phyloP scores from a whole-genome alignment of 2,329 filamentous ascomycete species.

The Fusarium beomiforme region DNA sequence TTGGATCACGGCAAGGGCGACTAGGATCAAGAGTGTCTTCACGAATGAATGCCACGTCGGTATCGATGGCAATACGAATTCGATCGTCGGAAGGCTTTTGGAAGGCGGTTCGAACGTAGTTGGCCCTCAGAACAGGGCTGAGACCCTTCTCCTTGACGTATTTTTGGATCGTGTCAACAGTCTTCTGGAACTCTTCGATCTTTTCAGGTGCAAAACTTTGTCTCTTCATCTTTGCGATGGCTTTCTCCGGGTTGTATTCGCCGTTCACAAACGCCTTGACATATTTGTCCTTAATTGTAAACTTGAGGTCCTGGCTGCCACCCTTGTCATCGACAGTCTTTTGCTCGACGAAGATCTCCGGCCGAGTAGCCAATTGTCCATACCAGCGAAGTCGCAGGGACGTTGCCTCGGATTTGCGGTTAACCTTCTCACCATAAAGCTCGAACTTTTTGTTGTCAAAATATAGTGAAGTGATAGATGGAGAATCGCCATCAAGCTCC shows the following conservation, averaged over 20 bases:
- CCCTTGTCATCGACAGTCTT: constrained; percentile 84
- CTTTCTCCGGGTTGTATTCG: constrained; percentile 93
- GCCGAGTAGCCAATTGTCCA: constrained; percentile 80
- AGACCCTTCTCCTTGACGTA: constrained; percentile 82
- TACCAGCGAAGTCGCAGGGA: constrained; percentile 93
- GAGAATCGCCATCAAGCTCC: constrained; percentile 84
- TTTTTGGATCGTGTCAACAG: constrained; percentile 79
- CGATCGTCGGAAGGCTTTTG: constrained; percentile 94
- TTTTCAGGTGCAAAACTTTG: constrained; percentile 74
- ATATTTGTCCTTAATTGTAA: constrained; percentile 94
- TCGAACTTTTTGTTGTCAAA: constrained; percentile 90
- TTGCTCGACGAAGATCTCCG: constrained; percentile 87
- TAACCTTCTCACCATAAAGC: constrained; percentile 87
- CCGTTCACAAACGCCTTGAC: constrained; percentile 86
- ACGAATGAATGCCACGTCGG: constrained; percentile 86
- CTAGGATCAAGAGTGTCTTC: constrained; percentile 80
- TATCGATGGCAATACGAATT: constrained; percentile 92
- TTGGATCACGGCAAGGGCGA: constrained; percentile 87
- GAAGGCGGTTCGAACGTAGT: constrained; percentile 94
- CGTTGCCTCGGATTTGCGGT: constrained; percentile 76
- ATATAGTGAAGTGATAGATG: constrained; percentile 93
- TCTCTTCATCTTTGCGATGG: constrained; percentile 84
- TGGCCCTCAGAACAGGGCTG: constrained; percentile 87
- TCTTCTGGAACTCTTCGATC: constrained; percentile 74
- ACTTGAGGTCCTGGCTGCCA: constrained; percentile 79